These are phyloP conservation scores for Boletus pseudopeckii DNA, from an alignment of 768 basidiomycete genomes.

Conservation along the genomic window DNA sequence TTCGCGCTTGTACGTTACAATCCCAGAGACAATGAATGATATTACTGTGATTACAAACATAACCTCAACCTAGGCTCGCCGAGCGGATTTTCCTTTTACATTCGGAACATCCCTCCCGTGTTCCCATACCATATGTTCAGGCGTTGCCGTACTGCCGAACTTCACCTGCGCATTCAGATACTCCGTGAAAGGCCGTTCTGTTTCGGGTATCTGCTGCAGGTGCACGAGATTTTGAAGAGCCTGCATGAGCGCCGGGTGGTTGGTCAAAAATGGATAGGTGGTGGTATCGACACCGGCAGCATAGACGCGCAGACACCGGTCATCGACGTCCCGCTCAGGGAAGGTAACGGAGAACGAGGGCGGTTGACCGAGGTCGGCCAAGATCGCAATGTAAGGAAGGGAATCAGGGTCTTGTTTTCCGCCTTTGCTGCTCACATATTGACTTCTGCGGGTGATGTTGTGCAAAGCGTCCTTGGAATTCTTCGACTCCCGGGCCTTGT, in stretches of 20 bases:
- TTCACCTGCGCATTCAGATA: not conserved
- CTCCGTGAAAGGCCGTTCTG: not conserved
- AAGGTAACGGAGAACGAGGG: too few relatives aligned
- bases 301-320: constrained; percentile 14
- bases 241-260: not conserved
- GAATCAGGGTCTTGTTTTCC: too few relatives aligned
- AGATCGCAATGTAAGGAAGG: too few relatives aligned
- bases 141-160: not conserved
- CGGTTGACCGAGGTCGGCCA: too few relatives aligned
- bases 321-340: not conserved
- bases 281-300: not conserved
- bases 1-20: too few relatives aligned
- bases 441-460: not conserved
- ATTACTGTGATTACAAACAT: too few relatives aligned
- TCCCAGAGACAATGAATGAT: too few relatives aligned
- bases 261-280: constrained; percentile 10
- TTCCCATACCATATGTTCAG: not conserved
- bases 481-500: constrained; percentile 5
- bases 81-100: not conserved
- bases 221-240: not conserved
- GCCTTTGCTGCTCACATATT: not conserved
- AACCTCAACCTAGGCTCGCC: too few relatives aligned
- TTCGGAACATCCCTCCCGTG: not conserved
- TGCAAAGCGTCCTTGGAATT: not conserved
- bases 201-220: not conserved